Evolutionary conservation across 2,329 filamentous ascomycete species (phyloP), one percentile per base, ranked within the genome.

Genomic region (Scorias spongiosa): DNA sequence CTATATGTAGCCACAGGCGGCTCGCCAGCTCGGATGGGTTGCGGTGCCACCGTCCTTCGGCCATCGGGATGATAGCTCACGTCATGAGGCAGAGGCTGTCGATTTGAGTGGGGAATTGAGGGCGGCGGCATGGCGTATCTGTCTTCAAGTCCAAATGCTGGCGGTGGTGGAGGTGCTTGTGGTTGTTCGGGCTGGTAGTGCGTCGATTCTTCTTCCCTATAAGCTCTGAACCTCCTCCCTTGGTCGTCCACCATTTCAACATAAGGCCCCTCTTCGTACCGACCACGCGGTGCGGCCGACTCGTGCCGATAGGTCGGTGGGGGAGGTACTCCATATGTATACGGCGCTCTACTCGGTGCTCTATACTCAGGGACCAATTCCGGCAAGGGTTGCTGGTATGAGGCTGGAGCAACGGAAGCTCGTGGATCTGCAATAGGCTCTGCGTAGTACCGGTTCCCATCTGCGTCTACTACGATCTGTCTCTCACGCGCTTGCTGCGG

Each of bases 361-460:
- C 80, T 12, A 15, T 36, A 36, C 11, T 36, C 32, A 36, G 11
- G 15, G 5, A 12, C 12, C 12, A 36, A 5, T 15, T 36, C 32
- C 12, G 15, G 12, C 15, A 15, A 12, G 3, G 32, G 32, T 9
- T 36, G 32, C 11, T 36, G 32, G 32, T 36, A 36, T 12, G 32
- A 36, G 32, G 53, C 42, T 10, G 56, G 57, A 4, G 71, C 73
- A 12, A 72, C 66, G 7, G 76, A 78, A 41, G 74, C 73, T 40
- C 73, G 64, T 15, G 69, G 56, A 14, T 47, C 17, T 50, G 51
- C 54, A 10, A 60, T 56, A 32, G 66, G 59, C 5, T 72, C 62
- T 49, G 77, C 75, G 48, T 76, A 75, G 64, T 88, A 95, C 58
- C 85, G 78, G 58, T 84, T 84, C 36, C 87, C 87, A 61, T 80